Conservation (phyloP, 1,284 basidiomycete species). For the Sporisorium graminicola region DNA sequence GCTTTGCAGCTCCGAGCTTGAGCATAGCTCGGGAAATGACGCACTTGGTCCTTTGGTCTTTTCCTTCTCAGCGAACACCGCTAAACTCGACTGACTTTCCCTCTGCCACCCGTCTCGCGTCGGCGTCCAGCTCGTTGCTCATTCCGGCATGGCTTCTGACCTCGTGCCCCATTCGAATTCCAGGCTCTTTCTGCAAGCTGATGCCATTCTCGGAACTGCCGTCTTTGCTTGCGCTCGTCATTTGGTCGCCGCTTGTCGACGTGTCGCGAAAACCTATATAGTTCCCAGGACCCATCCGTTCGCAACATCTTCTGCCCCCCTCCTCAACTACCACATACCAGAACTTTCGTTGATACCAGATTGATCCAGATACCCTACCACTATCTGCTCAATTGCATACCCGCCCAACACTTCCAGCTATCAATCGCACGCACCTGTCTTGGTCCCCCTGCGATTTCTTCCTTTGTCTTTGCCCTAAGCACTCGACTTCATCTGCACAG, state of each 20-base stretch:
- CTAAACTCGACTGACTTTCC: too few relatives aligned
- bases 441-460: constrained; percentile 42
- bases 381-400: constrained; percentile 28
- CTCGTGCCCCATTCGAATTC: not conserved
- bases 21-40: not conserved
- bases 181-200: constrained; percentile 5
- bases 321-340: constrained; percentile 35
- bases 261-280: constrained; percentile 31
- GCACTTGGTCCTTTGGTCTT: not conserved
- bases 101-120: too few relatives aligned
- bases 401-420: not conserved
- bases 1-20: not conserved
- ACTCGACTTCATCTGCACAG: not conserved
- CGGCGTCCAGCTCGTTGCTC: too few relatives aligned
- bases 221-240: constrained; percentile 10
- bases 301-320: not conserved
- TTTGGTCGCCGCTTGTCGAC: constrained; percentile 5
- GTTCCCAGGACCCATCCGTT: not conserved
- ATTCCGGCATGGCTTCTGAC: not conserved
- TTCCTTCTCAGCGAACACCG: too few relatives aligned
- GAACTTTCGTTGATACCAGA: constrained; percentile 30
- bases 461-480: not conserved
- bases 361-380: constrained; percentile 37
- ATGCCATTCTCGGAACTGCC: constrained; percentile 15
- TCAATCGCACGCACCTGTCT: constrained; percentile 47